A percentile compares a stretch with the other conserved stretches of the same genome.
These are phyloP conservation scores for Macrolepiota fuliginosa DNA, from an alignment of 768 basidiomycete genomes.

Conservation along the genomic window DNA sequence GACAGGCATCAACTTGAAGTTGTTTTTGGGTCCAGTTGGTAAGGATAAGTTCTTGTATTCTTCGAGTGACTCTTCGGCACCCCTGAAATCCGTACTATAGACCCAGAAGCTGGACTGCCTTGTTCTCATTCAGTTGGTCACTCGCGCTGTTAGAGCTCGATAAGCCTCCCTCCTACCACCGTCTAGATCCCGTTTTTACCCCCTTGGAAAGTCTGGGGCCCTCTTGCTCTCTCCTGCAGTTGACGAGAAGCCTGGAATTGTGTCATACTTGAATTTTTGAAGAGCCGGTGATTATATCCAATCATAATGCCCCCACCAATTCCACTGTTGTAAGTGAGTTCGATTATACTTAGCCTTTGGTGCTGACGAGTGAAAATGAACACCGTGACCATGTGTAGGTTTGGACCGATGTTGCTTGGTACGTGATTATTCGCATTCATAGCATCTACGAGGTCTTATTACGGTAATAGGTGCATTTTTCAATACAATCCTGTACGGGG, in stretches of 20 bases:
- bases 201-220: no score
- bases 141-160: neutral
- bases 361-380: neutral
- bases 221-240: neutral
- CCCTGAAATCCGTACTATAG: neutral
- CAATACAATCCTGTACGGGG: constrained; percentile 33
- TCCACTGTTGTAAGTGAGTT: constrained; percentile 11
- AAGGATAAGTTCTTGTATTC: neutral
- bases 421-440: neutral
- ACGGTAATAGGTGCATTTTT: constrained; percentile 23
- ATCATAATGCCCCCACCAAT: constrained; percentile 7
- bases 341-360: neutral
- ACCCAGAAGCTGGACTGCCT: neutral
- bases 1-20: no score
- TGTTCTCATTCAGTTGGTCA: neutral
- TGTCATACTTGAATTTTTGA: neutral
- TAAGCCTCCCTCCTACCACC: neutral
- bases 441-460: no score
- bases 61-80: neutral
- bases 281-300: neutral
- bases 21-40: neutral
- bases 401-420: constrained; percentile 19
- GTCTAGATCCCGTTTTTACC: no score
- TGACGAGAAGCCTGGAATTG: neutral
- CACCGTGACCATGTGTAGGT: constrained; percentile 1